These are phyloP conservation scores for Cladophialophora psammophila DNA, from an alignment of 2,329 filamentous ascomycete genomes.

Conservation along the genomic window DNA sequence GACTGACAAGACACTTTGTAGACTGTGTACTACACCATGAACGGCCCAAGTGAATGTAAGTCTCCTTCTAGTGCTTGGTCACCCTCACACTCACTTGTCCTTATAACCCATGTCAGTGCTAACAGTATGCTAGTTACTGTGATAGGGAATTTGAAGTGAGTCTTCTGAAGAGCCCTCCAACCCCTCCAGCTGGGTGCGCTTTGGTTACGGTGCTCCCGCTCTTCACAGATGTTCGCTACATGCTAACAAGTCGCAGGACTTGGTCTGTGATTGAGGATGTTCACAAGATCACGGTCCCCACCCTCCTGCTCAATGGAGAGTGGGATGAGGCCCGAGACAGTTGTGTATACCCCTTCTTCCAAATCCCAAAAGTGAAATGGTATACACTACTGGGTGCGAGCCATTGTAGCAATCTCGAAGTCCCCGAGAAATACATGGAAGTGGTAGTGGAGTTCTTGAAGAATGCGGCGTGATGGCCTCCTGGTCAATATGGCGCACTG, in stretches of 20 bases:
- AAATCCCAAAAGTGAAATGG: conserved; percentile 52
- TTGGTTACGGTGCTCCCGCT: too few relatives aligned
- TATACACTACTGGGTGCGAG: conserved; percentile 43
- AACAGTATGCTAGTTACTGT: conserved; percentile 42
- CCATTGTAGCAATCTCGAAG: conserved; percentile 48
- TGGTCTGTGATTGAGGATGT: conserved; percentile 49
- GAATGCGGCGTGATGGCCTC: neutral
- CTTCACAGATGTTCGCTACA: neutral
- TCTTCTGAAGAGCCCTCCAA: neutral
- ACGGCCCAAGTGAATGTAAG: conserved; percentile 48
- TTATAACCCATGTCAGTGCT: neutral
- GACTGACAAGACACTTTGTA: neutral
- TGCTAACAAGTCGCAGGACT: neutral
- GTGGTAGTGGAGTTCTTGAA: conserved; percentile 47
- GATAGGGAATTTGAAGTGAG: conserved; percentile 49
- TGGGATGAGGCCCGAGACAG: conserved; percentile 45
- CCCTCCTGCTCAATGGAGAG: conserved; percentile 53
- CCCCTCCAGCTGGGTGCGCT: neutral
- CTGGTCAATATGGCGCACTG: neutral
- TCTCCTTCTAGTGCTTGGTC: neutral
- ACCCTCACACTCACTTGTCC: neutral
- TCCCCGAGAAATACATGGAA: conserved; percentile 47
- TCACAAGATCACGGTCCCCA: conserved; percentile 49
- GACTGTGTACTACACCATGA: conserved; percentile 44
- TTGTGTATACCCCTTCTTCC: conserved; percentile 35